Evolutionary conservation across 2,329 filamentous ascomycete species (phyloP).

Genomic region (Fusarium anguioides): DNA sequence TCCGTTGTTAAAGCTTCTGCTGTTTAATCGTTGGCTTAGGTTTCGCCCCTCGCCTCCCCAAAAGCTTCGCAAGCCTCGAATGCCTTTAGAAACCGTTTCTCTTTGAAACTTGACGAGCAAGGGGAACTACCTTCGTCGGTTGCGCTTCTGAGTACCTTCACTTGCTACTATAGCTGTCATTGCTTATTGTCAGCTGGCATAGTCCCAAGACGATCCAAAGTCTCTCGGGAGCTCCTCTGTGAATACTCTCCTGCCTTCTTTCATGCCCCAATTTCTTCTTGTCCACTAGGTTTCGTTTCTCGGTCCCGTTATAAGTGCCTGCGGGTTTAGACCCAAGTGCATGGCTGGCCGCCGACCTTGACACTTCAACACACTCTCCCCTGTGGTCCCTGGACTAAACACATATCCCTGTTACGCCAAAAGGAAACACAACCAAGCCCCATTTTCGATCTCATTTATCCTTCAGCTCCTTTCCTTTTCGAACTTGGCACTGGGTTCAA

Average conservation of each 20-base stretch:
- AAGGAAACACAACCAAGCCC: constrained; percentile 25
- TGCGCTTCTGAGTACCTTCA: constrained; percentile 14
- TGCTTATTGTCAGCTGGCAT: constrained; percentile 11
- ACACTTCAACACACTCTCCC: constrained; percentile 6
- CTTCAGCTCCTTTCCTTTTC: constrained; percentile 17
- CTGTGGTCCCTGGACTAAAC: constrained; percentile 25
- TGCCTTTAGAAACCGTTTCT: constrained; percentile 22
- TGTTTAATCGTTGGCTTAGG: constrained; percentile 29
- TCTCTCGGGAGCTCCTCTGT: not conserved
- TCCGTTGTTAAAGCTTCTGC: constrained; percentile 33
- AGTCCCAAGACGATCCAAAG: not conserved
- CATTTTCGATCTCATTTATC: constrained; percentile 18
- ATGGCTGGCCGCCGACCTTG: constrained; percentile 29
- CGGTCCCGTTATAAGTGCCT: constrained; percentile 6
- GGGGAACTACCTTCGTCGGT: constrained; percentile 26
- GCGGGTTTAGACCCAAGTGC: constrained; percentile 11
- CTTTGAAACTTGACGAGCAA: constrained; percentile 29
- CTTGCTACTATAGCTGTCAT: constrained; percentile 24
- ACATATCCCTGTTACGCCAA: constrained; percentile 40
- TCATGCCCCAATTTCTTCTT: not conserved
- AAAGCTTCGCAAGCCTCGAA: constrained; percentile 28
- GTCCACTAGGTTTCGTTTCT: not conserved
- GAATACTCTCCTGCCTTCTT: not conserved
- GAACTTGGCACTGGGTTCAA: constrained; percentile 15
- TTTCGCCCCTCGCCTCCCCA: constrained; percentile 35